Evolutionary conservation across 495 filamentous ascomycete genomes (phyloP), one percentile per base, ranked within the genome.

Genomic region (Chaetomidium leptoderma): DNA sequence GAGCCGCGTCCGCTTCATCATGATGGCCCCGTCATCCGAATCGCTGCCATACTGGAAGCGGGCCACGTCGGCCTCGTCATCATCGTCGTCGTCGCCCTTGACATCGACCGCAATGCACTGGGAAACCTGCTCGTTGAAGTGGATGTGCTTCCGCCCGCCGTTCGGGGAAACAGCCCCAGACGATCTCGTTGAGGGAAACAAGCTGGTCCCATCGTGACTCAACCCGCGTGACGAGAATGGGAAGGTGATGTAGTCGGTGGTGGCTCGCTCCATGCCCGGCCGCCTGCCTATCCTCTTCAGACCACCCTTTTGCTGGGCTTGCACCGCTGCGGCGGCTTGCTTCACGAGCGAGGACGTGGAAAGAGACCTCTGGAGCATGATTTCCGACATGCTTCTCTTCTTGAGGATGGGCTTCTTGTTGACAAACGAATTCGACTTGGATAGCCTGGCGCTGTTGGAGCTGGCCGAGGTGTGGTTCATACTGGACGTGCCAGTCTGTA

Each of bases 51-150:
- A 81, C 23, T 78, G 75, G 58, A 74, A 75, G 64, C 70, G 45
- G 67, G 61, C 51, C 74, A 74, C 60, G 21, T 71, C 69, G 52
- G 66, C 56, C 44, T 86, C 81, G 0, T 82, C 76, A 14, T 90
- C 88, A 8, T 91, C 88, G 5, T 85, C 82, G 17, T 84, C 85
- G 6, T 84, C 84, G 16, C 82, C 84, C 65, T 93, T 91, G 53
- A 83, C 78, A 26, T 97, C 91, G 24, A 98, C 86, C 4, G 93
- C 93, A 51, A 97, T 97, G 65, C 91, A 97, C 67, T 98, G 92
- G 64, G 90, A 84, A 11, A 98, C 93, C 72, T 90, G 88, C 66
- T 97, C 86, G 70, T 96, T 93, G 74, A 98, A 98, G 68, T 95
- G 90, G 48, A 98, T 97, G 67, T 96, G 93, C 42, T 86, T 89